These are phyloP conservation scores for Spinacia oleracea DNA, from an alignment of 179 eudicot genomes.

Conservation along the genomic window DNA sequence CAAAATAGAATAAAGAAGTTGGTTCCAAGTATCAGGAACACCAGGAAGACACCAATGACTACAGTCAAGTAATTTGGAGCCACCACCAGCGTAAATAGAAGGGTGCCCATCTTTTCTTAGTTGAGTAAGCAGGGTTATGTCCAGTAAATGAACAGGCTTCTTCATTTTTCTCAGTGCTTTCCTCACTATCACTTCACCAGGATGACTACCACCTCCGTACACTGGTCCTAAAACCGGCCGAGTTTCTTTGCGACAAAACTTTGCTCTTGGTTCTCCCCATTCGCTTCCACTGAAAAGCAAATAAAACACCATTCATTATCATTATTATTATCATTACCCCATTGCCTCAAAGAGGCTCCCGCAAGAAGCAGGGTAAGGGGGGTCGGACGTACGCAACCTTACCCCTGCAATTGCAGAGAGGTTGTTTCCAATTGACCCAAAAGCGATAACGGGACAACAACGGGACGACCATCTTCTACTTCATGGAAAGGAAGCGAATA, in stretches of 20 bases:
- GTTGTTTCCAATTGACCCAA: too few species aligned
- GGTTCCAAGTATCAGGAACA: slow-evolving; percentile 78
- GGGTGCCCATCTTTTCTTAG: slow-evolving; percentile 80
- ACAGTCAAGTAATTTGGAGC: slow-evolving; percentile 46
- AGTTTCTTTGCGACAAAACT: slow-evolving; percentile 45
- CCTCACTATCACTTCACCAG: slow-evolving; percentile 51
- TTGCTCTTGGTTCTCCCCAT: slow-evolving; percentile 46
- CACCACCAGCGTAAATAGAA: slow-evolving; percentile 40
- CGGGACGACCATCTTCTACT: too few species aligned
- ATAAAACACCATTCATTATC: neutral
- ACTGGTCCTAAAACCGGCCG: slow-evolving; percentile 43
- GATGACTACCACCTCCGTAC: slow-evolving; percentile 43
- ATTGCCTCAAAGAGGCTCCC: too few species aligned
- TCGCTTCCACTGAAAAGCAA: slow-evolving; percentile 51
- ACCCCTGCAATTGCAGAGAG: too few species aligned
- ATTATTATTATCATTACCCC: too few species aligned
- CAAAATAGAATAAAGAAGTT: slow-evolving; percentile 47
- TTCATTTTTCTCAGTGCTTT: slow-evolving; percentile 43
- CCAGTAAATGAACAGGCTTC: slow-evolving; percentile 50
- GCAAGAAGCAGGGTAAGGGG: too few species aligned
- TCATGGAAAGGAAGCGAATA: too few species aligned
- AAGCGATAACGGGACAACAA: too few species aligned
- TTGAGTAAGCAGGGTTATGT: slow-evolving; percentile 53
- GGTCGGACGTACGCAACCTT: too few species aligned
- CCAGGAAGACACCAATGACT: slow-evolving; percentile 79